phyloP scores from a whole-genome alignment of 345 rosid genomes.

The Brassica carinata region DNA sequence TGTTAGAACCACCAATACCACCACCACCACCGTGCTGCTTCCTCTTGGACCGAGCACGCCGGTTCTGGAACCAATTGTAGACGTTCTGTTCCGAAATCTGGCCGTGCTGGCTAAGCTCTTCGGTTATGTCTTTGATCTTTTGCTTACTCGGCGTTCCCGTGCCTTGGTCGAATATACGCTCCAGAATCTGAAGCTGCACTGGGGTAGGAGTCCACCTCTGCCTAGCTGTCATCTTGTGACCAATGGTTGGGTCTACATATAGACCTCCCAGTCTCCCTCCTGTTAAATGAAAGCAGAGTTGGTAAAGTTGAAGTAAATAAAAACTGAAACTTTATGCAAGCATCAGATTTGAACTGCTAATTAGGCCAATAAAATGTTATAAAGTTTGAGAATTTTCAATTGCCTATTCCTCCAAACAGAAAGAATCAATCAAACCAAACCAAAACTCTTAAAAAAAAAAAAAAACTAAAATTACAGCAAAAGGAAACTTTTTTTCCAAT shows the following conservation, averaged over 20 bases:
- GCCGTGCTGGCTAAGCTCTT: slow-evolving; percentile 89
- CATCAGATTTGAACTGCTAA: slow-evolving; percentile 24
- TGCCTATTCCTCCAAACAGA: neutral
- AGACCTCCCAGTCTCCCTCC: slow-evolving; percentile 73
- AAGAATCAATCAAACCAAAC: neutral
- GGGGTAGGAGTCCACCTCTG: slow-evolving; percentile 99
- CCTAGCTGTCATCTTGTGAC: slow-evolving; percentile 87
- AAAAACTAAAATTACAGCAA: neutral
- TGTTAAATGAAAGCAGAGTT: slow-evolving; percentile 35
- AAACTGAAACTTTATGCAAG: slow-evolving; percentile 26
- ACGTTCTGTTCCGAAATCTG: slow-evolving; percentile 91
- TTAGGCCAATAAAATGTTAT: neutral
- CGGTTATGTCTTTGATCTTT: slow-evolving; percentile 89
- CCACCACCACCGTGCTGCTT: slow-evolving; percentile 63
- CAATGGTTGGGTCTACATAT: slow-evolving; percentile 46
- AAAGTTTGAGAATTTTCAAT: no score
- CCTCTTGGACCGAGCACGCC: slow-evolving; percentile 94
- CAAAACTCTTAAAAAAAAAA: neutral
- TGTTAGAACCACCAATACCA: slow-evolving; percentile 27
- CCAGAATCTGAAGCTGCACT: slow-evolving; percentile 85
- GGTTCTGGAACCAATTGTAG: slow-evolving; percentile 94
- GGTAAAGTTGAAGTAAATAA: neutral
- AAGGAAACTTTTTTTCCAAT: neutral
- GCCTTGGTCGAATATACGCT: slow-evolving; percentile 89
- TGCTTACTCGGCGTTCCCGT: slow-evolving; percentile 98